Base-by-base conservation (phyloP, 2,329 filamentous ascomycete species). In the Cadophora luteo-olivacea region DNA sequence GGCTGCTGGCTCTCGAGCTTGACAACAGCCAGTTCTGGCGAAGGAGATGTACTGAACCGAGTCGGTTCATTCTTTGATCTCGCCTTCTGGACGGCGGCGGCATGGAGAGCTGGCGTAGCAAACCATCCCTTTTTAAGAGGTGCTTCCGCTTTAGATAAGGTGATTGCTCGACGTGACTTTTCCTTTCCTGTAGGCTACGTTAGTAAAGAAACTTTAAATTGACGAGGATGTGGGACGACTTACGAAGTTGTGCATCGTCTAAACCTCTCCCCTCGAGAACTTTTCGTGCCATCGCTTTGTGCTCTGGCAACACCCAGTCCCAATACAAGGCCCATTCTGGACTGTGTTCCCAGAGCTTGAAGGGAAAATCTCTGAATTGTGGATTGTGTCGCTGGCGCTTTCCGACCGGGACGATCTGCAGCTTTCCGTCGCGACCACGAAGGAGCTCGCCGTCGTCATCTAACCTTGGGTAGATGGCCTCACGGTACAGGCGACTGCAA, bases 241-340 rank as follows among this genome's bases (percentile, higher is more conserved):
- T 52, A 67, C 65, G 49, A 24, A 25, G 57, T 24, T 64, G 61
- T 41, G 52, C 12, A 3, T 14, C 14, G 12, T 58, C 61, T 14
- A 51, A 25, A 24, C 66, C 65, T 22, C 49, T 9, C 1, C 58
- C 66, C 38, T 60, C 63, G 6, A 70, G 38, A 19, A 70, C 64
- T 32, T n/a, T 61, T 48, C 45, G 61, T 24, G 68, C 68, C 52
- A 55, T 55, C 11, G 14, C 60, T 54, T 64, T 68, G 52, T 70
- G 57, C 55, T 66, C 65, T 14, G 51, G 38, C 4, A 22, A 36
- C 1, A 70, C 68, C 68, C 68, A 70, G n/a, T 48, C 45, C 58
- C 67, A 70, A 11, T 52, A 63, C 29, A 70, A 38, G n/a, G 68
- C 68, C 68, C 49, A 63, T 25, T 61, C 61, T 4, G 68, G 68